phyloP scores from a whole-genome alignment of 148 eudicot species.

The Dysphania ambrosioides region DNA sequence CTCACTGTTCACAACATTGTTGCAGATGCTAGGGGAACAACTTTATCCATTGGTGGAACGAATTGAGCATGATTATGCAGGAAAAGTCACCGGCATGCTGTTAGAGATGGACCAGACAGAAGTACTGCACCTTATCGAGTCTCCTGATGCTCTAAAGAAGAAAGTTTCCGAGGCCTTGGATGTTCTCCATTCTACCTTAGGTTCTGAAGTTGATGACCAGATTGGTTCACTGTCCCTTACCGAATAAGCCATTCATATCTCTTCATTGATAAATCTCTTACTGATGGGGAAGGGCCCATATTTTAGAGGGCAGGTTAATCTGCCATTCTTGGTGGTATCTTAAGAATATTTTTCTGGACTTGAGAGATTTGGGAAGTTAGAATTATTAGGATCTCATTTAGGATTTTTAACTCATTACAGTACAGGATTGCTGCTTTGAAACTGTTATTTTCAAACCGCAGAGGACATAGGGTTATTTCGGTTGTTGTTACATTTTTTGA shows the following conservation, averaged over 20 bases:
- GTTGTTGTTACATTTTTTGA: not conserved
- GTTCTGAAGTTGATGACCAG: constrained; percentile 34
- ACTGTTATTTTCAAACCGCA: not conserved
- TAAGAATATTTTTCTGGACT: not conserved
- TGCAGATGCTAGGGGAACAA: constrained; percentile 57
- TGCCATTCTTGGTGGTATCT: not conserved
- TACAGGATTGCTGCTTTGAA: not conserved
- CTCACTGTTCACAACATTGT: not conserved
- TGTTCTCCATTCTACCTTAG: constrained; percentile 32
- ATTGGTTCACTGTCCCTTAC: constrained; percentile 40
- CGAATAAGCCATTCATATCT: constrained; percentile 17
- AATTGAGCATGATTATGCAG: constrained; percentile 52
- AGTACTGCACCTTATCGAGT: constrained; percentile 57
- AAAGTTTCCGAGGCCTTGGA: constrained; percentile 65
- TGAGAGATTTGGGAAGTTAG: not conserved
- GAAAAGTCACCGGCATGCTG: constrained; percentile 71
- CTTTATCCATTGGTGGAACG: constrained; percentile 67
- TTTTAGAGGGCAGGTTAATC: not conserved
- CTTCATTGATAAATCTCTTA: not conserved
- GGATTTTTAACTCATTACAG: not conserved
- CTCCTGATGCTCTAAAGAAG: constrained; percentile 56
- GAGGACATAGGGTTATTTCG: not conserved
- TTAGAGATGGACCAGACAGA: constrained; percentile 70
- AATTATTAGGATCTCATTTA: not conserved
- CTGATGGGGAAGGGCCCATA: not conserved